phyloP scores from a whole-genome alignment of 169 alveolate species.

The Plasmodium knowlesi region DNA sequence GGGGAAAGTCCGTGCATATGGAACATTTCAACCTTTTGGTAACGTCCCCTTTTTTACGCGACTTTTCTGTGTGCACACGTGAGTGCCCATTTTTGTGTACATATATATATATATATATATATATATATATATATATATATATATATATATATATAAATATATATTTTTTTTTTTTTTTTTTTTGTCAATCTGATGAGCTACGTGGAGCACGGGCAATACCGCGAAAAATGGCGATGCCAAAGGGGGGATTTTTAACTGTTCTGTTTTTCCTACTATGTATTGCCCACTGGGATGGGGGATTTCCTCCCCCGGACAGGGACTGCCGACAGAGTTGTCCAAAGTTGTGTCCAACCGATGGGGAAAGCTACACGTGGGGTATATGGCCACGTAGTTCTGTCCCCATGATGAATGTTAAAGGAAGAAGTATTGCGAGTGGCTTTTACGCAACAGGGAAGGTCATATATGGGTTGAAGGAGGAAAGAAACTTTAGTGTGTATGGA shows the following conservation, averaged over 20 bases:
- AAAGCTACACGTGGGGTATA: no score
- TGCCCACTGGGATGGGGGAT: background rate
- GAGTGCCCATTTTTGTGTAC: background rate
- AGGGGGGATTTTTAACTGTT: background rate
- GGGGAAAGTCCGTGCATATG: background rate
- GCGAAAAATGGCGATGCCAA: background rate
- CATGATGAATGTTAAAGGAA: background rate
- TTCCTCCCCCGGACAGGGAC: no score
- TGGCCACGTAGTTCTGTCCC: background rate
- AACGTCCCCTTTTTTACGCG: background rate
- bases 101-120: no score
- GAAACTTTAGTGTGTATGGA: slow-evolving; percentile 1
- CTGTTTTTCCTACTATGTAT: background rate
- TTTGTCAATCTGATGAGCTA: background rate
- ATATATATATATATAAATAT: no score
- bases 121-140: no score
- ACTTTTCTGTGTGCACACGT: background rate
- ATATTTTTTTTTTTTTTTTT: no score
- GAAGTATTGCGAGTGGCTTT: background rate
- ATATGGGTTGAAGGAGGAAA: slow-evolving; percentile 57
- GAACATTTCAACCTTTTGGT: background rate
- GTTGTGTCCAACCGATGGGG: no score
- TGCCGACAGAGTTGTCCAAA: no score
- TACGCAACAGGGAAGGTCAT: slow-evolving; percentile 50
- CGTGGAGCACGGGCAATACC: no score